These are phyloP conservation scores for Kwoniella sp. DNA, from an alignment of 768 basidiomycete genomes.

Conservation along the genomic window DNA sequence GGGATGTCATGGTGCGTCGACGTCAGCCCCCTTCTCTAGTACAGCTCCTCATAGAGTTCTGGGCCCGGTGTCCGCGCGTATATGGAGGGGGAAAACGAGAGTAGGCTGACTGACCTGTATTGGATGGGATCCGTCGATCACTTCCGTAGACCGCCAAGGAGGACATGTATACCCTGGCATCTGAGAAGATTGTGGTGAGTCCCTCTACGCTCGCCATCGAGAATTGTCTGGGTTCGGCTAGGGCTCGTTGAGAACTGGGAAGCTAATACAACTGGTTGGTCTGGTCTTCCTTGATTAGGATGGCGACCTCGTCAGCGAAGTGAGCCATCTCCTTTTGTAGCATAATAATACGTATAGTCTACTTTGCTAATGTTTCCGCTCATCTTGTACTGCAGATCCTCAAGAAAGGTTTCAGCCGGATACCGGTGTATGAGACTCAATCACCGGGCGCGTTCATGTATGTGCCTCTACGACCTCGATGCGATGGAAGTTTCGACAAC, in stretches of 20 bases:
- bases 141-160: slow-evolving; percentile 41
- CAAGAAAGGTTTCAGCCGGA: slow-evolving; percentile 44
- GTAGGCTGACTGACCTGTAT: too few species aligned
- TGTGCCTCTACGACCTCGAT: slow-evolving; percentile 10
- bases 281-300: too few species aligned
- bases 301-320: neutral
- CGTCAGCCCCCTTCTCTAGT: neutral
- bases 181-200: slow-evolving; percentile 49
- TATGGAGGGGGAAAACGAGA: too few species aligned
- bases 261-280: too few species aligned
- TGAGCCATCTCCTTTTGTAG: neutral
- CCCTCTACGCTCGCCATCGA: neutral
- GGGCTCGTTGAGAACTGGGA: too few species aligned
- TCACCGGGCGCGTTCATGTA: slow-evolving; percentile 45
- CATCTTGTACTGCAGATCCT: slow-evolving; percentile 38
- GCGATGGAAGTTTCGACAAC: neutral
- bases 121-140: too few species aligned
- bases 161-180: slow-evolving; percentile 43
- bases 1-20: slow-evolving; percentile 43
- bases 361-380: too few species aligned
- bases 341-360: too few species aligned
- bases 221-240: too few species aligned
- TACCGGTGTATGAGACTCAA: slow-evolving; percentile 48
- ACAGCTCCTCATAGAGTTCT: too few species aligned
- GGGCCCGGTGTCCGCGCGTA: too few species aligned